phyloP scores from a whole-genome alignment of 2,329 filamentous ascomycete species.

The Ramularia collo-cygni region DNA sequence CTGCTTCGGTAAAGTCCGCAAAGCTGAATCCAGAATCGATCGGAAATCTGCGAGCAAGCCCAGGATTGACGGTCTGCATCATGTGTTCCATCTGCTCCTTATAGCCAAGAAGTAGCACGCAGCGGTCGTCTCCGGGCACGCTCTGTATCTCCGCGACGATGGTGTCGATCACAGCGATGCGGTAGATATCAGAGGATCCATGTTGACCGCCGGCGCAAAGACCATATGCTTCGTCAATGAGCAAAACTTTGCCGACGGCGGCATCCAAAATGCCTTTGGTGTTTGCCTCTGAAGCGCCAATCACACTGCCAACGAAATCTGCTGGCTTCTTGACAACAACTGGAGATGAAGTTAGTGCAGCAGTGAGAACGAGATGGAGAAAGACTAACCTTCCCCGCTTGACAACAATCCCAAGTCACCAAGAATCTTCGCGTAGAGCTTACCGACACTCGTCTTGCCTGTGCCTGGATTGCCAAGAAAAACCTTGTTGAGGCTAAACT shows the following conservation, averaged over 20 bases:
- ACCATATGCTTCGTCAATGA: conserved; percentile 76
- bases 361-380: background rate
- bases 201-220: conserved; percentile 44
- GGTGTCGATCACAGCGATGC: conserved; percentile 62
- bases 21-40: conserved; percentile 59
- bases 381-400: conserved; percentile 56
- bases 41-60: conserved; percentile 59
- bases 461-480: conserved; percentile 70
- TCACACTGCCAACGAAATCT: conserved; percentile 59
- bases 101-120: conserved; percentile 66
- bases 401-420: conserved; percentile 60
- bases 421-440: conserved; percentile 63
- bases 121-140: conserved; percentile 62
- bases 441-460: conserved; percentile 69
- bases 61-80: conserved; percentile 69
- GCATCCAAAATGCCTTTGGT: conserved; percentile 65
- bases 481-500: conserved; percentile 60
- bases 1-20: conserved; percentile 56
- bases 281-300: conserved; percentile 63
- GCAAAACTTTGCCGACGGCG: conserved; percentile 64
- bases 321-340: conserved; percentile 66
- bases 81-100: conserved; percentile 62
- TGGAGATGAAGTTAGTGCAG: no score
- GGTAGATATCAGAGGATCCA: conserved; percentile 45
- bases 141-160: conserved; percentile 68